Evolutionary conservation across 352 stramenopile genomes (phyloP).

Genomic region (Globisporangium ultimum): DNA sequence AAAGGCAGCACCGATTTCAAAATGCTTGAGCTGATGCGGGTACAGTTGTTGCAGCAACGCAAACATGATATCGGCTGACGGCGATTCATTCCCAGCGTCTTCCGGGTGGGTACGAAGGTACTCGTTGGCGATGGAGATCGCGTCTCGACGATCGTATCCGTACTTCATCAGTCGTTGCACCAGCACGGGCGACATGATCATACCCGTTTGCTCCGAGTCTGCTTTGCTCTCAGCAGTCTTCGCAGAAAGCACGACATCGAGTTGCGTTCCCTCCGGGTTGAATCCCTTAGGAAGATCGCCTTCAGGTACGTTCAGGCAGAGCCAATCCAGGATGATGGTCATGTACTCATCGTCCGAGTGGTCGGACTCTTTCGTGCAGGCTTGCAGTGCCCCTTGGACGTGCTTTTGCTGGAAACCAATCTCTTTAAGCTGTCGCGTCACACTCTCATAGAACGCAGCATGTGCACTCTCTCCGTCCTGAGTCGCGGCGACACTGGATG

Average conservation of each 20-base stretch:
- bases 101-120: constrained; percentile 23
- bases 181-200: constrained; percentile 31
- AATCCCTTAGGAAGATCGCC: constrained; percentile 79
- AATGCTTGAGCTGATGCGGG: constrained; percentile 39
- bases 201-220: constrained; percentile 5
- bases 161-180: constrained; percentile 77
- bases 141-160: constrained; percentile 64
- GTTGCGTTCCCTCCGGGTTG: constrained; percentile 85
- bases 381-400: constrained; percentile 42
- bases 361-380: constrained; percentile 18
- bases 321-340: constrained; percentile 66
- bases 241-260: constrained; percentile 70
- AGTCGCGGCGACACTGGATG: too few species aligned
- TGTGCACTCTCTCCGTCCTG: constrained; percentile 12
- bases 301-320: constrained; percentile 78
- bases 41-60: constrained; percentile 37
- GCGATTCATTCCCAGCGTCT: constrained; percentile 25
- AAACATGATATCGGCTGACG: constrained; percentile 34
- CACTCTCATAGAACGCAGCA: constrained; percentile 19
- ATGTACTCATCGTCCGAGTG: constrained; percentile 31
- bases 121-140: constrained; percentile 40
- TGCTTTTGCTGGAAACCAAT: constrained; percentile 59
- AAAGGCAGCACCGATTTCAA: constrained; percentile 20
- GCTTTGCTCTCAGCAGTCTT: constrained; percentile 1
- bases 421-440: constrained; percentile 30